Percentiles rank a stretch among this genome's conserved stretches.
Evolutionary conservation across 2,329 filamentous ascomycete species (phyloP).

Genomic region (Colletotrichum noveboracense): DNA sequence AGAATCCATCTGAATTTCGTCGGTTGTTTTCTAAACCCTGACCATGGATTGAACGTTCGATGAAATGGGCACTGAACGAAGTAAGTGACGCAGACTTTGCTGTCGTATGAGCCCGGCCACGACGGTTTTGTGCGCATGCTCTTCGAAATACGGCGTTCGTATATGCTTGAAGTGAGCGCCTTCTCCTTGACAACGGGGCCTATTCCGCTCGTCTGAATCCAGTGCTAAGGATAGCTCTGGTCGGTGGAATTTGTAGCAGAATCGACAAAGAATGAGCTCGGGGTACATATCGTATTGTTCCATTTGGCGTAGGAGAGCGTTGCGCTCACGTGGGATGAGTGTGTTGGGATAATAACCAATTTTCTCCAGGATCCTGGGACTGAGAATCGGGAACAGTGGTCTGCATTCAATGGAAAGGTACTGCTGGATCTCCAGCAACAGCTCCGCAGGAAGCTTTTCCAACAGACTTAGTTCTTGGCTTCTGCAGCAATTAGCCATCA

Average conservation of each 20-base stretch:
- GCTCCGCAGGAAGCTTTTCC: neutral
- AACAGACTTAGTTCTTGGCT: neutral
- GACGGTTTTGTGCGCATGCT: neutral
- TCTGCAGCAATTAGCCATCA: neutral
- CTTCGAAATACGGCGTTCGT: neutral
- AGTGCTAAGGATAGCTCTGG: neutral
- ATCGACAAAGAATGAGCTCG: neutral
- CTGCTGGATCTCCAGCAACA: neutral
- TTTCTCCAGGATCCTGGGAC: accelerated
- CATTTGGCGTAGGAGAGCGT: accelerated
- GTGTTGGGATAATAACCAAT: neutral
- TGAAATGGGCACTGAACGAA: neutral
- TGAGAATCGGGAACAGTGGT: neutral
- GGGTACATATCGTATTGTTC: neutral
- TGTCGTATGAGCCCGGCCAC: neutral
- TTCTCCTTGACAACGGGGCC: no score
- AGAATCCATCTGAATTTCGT: neutral
- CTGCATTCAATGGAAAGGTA: neutral
- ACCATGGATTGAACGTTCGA: neutral
- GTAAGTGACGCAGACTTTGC: neutral
- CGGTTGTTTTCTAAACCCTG: neutral
- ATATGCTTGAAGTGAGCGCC: neutral
- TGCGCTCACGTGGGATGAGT: accelerated
- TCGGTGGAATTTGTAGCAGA: neutral
- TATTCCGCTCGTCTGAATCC: no score